Base-by-base conservation (phyloP, 148 eudicot species). In the Simmondsia chinensis region DNA sequence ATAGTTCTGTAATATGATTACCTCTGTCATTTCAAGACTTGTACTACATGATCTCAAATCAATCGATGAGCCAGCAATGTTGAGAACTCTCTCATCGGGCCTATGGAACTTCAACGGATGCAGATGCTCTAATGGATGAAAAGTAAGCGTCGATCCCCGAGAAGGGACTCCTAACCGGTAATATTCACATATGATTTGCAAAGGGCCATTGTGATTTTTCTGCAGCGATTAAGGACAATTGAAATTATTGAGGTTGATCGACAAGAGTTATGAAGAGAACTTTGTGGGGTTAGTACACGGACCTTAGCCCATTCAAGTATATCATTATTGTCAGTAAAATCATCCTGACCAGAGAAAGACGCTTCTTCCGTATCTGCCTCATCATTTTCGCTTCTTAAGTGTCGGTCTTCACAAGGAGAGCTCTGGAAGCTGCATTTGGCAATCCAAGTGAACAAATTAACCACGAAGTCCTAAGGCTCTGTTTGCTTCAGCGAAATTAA, bases 281-380 rank as follows among this genome's bases (percentile, higher is more conserved):
- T 25, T 18, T 32, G 7, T 24, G 34, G 37, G 22, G 25, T 23
- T 46, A 31, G 33, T 22, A 50, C 39, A 17, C 51, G 42, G 46
- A 85, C 97, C 95, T 79, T 91, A 44, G 95, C 95, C 97, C 95
- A 85, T 50, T 85, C 88, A 48, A 91, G 83, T 46, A 85, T 72
- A 53, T 85, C 95, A 62, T 56, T 54, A 43, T 85, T 85, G 48
- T 74, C 79, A 41, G 66, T 74, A 45, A 57, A 73, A 65, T 68
- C 71, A 41, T 72, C 84, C 59, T 69, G 83, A 26, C 89, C 94
- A 36, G 97, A 91, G 61, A 65, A 72, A 39, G 95, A 91, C 42
- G 94, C 51, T 55, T 85, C 97, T 46, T 74, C 95, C 25, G 68
- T 59, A 40, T 82, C 97, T 41, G 75, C 62, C 55, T 74, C 88